A percentile compares a stretch with the other conserved stretches of the same genome.
These are phyloP conservation scores for Cercospora sp. DNA, from an alignment of 2,329 filamentous ascomycete genomes.

Conservation along the genomic window DNA sequence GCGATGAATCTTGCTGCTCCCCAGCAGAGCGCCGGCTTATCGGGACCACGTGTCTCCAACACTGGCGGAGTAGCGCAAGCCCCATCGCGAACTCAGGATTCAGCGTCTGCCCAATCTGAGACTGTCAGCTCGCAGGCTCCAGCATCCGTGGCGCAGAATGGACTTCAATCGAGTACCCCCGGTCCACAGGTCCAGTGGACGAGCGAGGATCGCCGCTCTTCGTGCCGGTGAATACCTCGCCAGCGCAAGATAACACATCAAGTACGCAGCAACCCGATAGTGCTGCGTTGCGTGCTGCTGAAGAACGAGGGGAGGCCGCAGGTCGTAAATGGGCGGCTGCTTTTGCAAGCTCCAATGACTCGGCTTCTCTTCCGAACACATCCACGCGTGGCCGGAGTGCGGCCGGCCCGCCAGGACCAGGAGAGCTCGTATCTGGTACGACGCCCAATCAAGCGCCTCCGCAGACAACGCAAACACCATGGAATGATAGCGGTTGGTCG, in stretches of 20 bases:
- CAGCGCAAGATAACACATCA: neutral
- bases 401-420: neutral
- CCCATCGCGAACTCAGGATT: neutral
- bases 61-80: neutral
- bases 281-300: constrained; percentile 7
- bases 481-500: constrained; percentile 25
- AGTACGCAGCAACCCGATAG: constrained; percentile 5
- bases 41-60: neutral
- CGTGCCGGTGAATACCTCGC: constrained; percentile 22
- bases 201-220: constrained; percentile 36
- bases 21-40: neutral
- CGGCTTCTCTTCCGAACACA: neutral
- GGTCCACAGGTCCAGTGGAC: constrained; percentile 30
- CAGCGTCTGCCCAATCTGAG: neutral
- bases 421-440: neutral
- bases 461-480: constrained; percentile 13
- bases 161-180: neutral
- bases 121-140: neutral
- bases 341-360: neutral
- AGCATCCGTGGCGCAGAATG: neutral
- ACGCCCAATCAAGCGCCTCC: neutral
- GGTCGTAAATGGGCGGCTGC: constrained; percentile 5
- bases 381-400: neutral
- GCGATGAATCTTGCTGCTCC: constrained; percentile 24
- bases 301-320: constrained; percentile 10